A percentile compares a stretch with the other conserved stretches of the same genome.
phyloP scores from a whole-genome alignment of 1,139 yeast genomes.

The Taiozyma sp. region DNA sequence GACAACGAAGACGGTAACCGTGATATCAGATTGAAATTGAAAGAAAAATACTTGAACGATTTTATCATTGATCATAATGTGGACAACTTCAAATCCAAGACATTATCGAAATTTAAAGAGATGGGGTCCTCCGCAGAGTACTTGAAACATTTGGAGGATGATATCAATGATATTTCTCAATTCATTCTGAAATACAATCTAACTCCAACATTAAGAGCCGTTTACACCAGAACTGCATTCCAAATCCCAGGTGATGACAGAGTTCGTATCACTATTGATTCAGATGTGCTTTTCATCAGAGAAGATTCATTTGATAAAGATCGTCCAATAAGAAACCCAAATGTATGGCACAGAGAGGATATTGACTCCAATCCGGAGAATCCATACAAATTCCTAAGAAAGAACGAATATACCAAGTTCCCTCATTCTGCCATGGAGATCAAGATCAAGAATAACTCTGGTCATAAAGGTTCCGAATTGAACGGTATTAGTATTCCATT shows the following conservation, averaged over 20 bases:
- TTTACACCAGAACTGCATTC: constrained; percentile 90
- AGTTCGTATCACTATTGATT: constrained; percentile 83
- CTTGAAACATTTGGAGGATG: constrained; percentile 46
- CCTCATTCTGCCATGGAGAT: constrained; percentile 93
- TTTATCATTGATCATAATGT: constrained; percentile 46
- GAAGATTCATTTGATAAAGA: constrained; percentile 84
- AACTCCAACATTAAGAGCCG: constrained; percentile 82
- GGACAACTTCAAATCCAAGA: constrained; percentile 39
- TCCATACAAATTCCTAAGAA: constrained; percentile 69
- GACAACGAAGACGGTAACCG: constrained; percentile 42
- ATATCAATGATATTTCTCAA: constrained; percentile 53
- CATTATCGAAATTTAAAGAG: constrained; percentile 47
- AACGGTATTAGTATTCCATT: constrained; percentile 27
- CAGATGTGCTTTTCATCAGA: constrained; percentile 79
- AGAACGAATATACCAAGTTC: constrained; percentile 81
- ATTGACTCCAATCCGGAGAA: constrained; percentile 71
- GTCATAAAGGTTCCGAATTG: constrained; percentile 19
- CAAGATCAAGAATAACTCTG: constrained; percentile 47
- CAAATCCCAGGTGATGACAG: constrained; percentile 97
- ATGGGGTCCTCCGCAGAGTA: constrained; percentile 46
- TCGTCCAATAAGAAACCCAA: constrained; percentile 86
- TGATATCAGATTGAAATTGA: constrained; percentile 51
- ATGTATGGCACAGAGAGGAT: constrained; percentile 88
- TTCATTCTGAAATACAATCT: constrained; percentile 62
- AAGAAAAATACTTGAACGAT: constrained; percentile 72